A percentile compares a stretch with the other conserved stretches of the same genome.
These are phyloP conservation scores for Hypsizygus marmoreus DNA, from an alignment of 768 basidiomycete species.

Conservation along the genomic window DNA sequence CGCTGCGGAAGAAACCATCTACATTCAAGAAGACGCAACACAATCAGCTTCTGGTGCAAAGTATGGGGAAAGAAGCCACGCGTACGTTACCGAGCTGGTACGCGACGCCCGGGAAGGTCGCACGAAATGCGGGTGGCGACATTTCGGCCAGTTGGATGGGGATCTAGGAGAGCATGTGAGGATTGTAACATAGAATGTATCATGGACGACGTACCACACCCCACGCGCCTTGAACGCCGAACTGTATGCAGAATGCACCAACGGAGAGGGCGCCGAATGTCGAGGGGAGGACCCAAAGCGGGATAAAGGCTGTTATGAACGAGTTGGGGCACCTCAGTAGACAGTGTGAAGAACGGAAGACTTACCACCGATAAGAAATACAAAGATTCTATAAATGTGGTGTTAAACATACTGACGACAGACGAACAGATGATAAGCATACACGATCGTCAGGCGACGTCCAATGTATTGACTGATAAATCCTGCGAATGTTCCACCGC, in stretches of 20 bases:
- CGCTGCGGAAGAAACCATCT: slow-evolving; percentile 71
- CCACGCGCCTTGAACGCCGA: slow-evolving; percentile 91
- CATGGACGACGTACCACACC: slow-evolving; percentile 70
- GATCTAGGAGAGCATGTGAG: slow-evolving; percentile 41
- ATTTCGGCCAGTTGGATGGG: slow-evolving; percentile 84
- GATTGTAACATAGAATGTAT: slow-evolving; percentile 32
- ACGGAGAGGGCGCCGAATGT: slow-evolving; percentile 71
- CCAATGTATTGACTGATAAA: slow-evolving; percentile 22
- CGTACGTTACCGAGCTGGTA: slow-evolving; percentile 79
- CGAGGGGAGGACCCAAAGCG: slow-evolving; percentile 81
- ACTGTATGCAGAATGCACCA: slow-evolving; percentile 85
- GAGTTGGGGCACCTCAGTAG: neutral
- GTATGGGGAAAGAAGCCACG: slow-evolving; percentile 19
- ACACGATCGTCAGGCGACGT: slow-evolving; percentile 26
- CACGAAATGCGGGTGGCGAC: slow-evolving; percentile 86
- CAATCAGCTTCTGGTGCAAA: neutral
- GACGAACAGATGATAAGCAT: neutral
- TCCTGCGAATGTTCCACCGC: slow-evolving; percentile 22
- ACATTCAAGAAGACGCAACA: neutral
- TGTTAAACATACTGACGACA: neutral
- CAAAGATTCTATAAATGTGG: slow-evolving; percentile 44
- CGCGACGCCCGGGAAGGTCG: slow-evolving; percentile 83
- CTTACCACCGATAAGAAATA: slow-evolving; percentile 53
- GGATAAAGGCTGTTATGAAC: slow-evolving; percentile 50
- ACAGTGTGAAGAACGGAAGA: neutral